Evolutionary conservation across 371 early-diverging fungal genomes (phyloP).

Genomic region (Mortierella sp.): DNA sequence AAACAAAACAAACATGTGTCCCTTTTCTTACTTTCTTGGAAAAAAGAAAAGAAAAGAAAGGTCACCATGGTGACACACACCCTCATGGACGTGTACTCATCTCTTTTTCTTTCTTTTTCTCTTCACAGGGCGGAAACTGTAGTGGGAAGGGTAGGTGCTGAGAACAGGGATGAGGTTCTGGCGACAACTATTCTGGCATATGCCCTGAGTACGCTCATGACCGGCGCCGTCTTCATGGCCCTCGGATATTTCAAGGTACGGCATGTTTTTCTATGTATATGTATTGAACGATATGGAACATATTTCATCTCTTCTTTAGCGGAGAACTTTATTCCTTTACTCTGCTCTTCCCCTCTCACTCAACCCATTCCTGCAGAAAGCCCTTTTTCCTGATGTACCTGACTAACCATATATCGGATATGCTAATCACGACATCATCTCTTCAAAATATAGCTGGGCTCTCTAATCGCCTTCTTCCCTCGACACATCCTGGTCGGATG

Average conservation of each 20-base stretch:
- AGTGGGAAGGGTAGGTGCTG: conserved; percentile 68
- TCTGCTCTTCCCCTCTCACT: not conserved
- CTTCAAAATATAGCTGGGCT: conserved; percentile 65
- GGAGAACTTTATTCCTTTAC: not conserved
- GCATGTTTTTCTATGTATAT: too few species aligned
- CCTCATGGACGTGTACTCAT: not conserved
- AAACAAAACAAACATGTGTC: conserved; percentile 48
- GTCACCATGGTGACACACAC: conserved; percentile 10
- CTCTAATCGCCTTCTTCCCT: conserved; percentile 93
- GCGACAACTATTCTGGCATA: conserved; percentile 94
- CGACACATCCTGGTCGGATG: conserved; percentile 96
- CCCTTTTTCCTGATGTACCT: conserved; percentile 8
- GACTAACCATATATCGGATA: not conserved
- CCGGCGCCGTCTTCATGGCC: conserved; percentile 89
- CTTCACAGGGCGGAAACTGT: conserved; percentile 75
- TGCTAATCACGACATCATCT: not conserved
- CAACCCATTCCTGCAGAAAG: not conserved
- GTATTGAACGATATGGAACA: not conserved
- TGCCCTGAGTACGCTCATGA: conserved; percentile 86
- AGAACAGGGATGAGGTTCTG: conserved; percentile 75
- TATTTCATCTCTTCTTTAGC: not conserved
- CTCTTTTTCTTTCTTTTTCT: conserved; percentile 6
- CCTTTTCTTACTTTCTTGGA: conserved; percentile 2
- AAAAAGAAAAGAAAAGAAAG: not conserved
- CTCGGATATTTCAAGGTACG: conserved; percentile 84